Conservation (phyloP, 768 basidiomycete genomes). For the Tylopilus balloui region DNA sequence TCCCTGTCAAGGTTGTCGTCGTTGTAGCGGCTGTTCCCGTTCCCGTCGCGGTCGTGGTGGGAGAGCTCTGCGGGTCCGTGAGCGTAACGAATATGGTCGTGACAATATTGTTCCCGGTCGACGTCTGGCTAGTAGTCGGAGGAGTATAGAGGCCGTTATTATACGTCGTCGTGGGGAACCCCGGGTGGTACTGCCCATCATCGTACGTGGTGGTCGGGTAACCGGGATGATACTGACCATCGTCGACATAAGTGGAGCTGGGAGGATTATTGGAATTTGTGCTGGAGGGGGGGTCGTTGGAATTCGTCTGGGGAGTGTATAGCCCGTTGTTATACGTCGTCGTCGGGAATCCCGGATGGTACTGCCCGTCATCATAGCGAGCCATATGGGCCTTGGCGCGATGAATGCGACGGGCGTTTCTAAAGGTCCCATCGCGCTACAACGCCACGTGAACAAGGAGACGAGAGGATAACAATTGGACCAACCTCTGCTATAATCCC, state of each 20-base stretch:
- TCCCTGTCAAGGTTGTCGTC: not conserved
- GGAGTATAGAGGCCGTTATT: conserved; percentile 14
- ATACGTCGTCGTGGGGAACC: conserved; percentile 17
- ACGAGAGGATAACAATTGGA: not conserved
- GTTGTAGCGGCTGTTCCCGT: not conserved
- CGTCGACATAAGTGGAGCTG: conserved; percentile 5
- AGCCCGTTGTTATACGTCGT: conserved; percentile 2
- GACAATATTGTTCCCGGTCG: not conserved
- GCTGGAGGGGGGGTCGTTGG: not conserved
- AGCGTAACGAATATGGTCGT: not conserved
- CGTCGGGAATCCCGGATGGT: conserved; percentile 21
- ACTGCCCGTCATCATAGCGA: conserved; percentile 19
- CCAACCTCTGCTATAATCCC: conserved; percentile 10
- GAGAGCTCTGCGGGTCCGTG: not conserved
- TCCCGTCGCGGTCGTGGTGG: no score
- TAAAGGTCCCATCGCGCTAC: conserved; percentile 7
- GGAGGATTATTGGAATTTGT: not conserved
- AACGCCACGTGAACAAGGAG: conserved; percentile 3
- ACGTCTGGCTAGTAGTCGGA: not conserved
- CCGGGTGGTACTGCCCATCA: conserved; percentile 19
- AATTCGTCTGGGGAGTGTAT: not conserved
- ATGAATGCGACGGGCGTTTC: conserved; percentile 14
- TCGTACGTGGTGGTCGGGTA: not conserved
- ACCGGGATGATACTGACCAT: conserved; percentile 20
- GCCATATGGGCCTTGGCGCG: conserved; percentile 7